phyloP scores from a whole-genome alignment of 768 basidiomycete species.

The Phanerodontia chrysosporium region DNA sequence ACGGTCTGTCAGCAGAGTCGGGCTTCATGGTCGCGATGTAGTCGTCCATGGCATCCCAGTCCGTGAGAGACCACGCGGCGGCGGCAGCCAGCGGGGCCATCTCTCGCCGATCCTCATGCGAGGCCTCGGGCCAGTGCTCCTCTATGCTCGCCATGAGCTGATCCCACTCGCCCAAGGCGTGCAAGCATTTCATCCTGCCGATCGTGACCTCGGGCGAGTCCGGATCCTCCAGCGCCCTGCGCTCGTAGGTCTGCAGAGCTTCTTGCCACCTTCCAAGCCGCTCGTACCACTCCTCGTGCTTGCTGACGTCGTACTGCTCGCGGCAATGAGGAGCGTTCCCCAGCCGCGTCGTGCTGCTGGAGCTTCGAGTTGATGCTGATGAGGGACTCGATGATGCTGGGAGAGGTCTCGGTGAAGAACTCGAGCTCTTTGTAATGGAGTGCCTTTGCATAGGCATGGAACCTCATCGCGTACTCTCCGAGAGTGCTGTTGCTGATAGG shows the following conservation, averaged over 20 bases:
- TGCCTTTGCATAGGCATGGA: conserved; percentile 94
- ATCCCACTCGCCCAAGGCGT: conserved; percentile 98
- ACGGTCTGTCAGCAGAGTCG: conserved; percentile 91
- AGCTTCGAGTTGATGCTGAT: conserved; percentile 96
- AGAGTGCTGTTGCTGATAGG: conserved; percentile 92
- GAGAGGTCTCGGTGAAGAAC: conserved; percentile 89
- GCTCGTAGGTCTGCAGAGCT: conserved; percentile 81
- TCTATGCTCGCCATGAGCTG: conserved; percentile 80
- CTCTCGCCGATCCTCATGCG: conserved; percentile 77
- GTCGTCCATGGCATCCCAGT: conserved; percentile 98
- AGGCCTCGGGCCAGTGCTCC: conserved; percentile 81
- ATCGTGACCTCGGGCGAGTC: conserved; percentile 73
- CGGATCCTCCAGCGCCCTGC: conserved; percentile 72
- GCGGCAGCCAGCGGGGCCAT: conserved; percentile 97
- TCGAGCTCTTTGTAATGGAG: conserved; percentile 98
- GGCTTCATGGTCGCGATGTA: conserved; percentile 91
- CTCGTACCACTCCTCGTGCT: conserved; percentile 99
- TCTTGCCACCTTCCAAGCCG: conserved; percentile 95
- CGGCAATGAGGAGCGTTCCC: conserved; percentile 92
- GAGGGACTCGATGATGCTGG: conserved; percentile 87
- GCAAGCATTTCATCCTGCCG: conserved; percentile 92
- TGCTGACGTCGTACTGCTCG: conserved; percentile 83
- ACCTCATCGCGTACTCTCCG: conserved; percentile 90
- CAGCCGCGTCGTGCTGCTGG: conserved; percentile 96
- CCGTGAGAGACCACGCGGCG: conserved; percentile 92